Evolutionary conservation across 2,329 filamentous ascomycete species (phyloP).

Genomic region (Tolypocladium paradoxum): DNA sequence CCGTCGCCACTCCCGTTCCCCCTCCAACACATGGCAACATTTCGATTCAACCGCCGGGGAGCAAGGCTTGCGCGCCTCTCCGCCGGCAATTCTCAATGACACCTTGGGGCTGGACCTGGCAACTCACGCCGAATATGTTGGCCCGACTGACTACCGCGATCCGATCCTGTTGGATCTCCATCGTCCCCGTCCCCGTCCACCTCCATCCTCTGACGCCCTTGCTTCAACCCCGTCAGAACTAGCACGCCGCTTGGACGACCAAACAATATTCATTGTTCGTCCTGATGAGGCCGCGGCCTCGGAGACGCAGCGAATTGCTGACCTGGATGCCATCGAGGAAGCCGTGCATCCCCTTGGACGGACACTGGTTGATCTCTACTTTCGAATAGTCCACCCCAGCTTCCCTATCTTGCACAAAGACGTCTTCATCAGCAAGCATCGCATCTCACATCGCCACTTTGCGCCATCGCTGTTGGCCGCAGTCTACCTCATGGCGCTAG

Average conservation of each 20-base stretch:
- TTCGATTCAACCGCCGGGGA: background rate
- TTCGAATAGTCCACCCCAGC: conserved; percentile 47
- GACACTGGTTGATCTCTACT: conserved; percentile 56
- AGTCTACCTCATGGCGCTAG: conserved; percentile 51
- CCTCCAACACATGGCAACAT: background rate
- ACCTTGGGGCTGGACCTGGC: conserved; percentile 46
- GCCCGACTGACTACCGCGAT: conserved; percentile 48
- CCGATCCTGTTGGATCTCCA: conserved; percentile 45
- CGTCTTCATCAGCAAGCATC: conserved; percentile 52
- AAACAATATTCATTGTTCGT: conserved; percentile 24
- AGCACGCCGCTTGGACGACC: conserved; percentile 21
- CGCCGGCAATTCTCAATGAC: conserved; percentile 22
- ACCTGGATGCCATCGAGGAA: conserved; percentile 44
- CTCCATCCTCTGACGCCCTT: conserved; percentile 5
- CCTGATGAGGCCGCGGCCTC: conserved; percentile 23
- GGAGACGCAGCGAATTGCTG: conserved; percentile 28
- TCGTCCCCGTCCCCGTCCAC: conserved; percentile 32
- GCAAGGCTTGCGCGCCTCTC: conserved; percentile 5
- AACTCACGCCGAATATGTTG: conserved; percentile 50
- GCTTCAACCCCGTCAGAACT: conserved; percentile 9
- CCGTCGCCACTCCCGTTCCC: conserved; percentile 2
- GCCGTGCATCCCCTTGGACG: conserved; percentile 53
- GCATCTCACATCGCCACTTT: conserved; percentile 44
- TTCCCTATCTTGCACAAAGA: conserved; percentile 50
- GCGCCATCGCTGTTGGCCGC: conserved; percentile 48